phyloP scores from a whole-genome alignment of 2,329 filamentous ascomycete species.

The Fusarium nurragi region DNA sequence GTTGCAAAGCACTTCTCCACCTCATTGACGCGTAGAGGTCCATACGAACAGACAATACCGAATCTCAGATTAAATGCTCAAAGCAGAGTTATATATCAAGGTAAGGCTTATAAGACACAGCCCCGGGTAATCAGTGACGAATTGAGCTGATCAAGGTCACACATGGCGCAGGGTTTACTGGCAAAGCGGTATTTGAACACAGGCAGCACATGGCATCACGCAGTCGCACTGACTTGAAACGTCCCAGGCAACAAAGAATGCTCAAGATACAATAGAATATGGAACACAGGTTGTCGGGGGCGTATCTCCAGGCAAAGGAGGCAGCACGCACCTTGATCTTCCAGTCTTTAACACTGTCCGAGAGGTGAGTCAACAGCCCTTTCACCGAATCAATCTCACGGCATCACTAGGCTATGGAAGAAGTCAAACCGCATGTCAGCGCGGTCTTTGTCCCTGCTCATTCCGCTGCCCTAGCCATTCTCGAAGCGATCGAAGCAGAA shows the following conservation, averaged over 20 bases:
- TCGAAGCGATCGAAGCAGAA: slow-evolving; percentile 80
- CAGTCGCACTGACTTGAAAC: background rate
- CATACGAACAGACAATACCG: slow-evolving; percentile 45
- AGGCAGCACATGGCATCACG: too few species aligned
- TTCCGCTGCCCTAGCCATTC: slow-evolving; percentile 72
- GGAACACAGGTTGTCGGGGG: slow-evolving; percentile 53
- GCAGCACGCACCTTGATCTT: slow-evolving; percentile 46
- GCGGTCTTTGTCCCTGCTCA: slow-evolving; percentile 78
- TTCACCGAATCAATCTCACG: background rate
- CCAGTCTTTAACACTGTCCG: slow-evolving; percentile 50
- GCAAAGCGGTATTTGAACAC: slow-evolving; percentile 51
- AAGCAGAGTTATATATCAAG: slow-evolving; percentile 52
- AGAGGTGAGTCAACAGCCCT: slow-evolving; percentile 38
- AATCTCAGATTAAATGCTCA: slow-evolving; percentile 44
- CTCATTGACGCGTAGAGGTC: background rate
- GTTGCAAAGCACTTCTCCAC: background rate
- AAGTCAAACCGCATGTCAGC: slow-evolving; percentile 68
- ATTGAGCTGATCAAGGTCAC: background rate
- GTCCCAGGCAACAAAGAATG: slow-evolving; percentile 50
- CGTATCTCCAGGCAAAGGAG: slow-evolving; percentile 51
- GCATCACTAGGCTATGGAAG: slow-evolving; percentile 45
- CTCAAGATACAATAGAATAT: slow-evolving; percentile 51
- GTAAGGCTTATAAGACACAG: too few species aligned
- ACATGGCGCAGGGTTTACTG: slow-evolving; percentile 49
- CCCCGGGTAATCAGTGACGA: too few species aligned